phyloP scores from a whole-genome alignment of 331 rosid species.

The Phaseolus coccineus region DNA sequence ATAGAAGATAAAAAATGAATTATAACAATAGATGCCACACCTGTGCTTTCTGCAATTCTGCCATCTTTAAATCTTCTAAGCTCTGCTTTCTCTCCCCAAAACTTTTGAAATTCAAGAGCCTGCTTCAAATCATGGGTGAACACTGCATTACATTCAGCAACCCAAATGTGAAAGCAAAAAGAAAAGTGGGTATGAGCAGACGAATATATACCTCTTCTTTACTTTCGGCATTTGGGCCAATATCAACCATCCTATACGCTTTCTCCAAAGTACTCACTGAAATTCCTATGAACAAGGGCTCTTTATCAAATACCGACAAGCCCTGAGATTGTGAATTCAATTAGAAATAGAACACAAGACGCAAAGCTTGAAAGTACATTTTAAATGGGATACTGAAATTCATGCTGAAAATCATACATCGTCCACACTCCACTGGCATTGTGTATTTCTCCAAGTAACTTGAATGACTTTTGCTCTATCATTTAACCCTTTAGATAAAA shows the following conservation, averaged over 20 bases:
- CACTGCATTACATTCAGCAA: slow-evolving; percentile 38
- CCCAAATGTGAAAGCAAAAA: slow-evolving; percentile 21
- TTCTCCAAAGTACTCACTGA: slow-evolving; percentile 77
- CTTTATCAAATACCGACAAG: slow-evolving; percentile 68
- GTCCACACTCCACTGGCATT: slow-evolving; percentile 65
- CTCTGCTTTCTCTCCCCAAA: slow-evolving; percentile 96
- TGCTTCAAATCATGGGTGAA: slow-evolving; percentile 45
- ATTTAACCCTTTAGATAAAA: slow-evolving; percentile 74
- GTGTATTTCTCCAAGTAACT: slow-evolving; percentile 77
- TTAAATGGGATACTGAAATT: slow-evolving; percentile 40
- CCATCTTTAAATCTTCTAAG: slow-evolving; percentile 97
- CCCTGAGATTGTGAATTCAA: slow-evolving; percentile 63
- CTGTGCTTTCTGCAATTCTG: slow-evolving; percentile 93
- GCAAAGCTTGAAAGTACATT: slow-evolving; percentile 26
- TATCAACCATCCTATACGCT: slow-evolving; percentile 86
- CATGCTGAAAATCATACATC: slow-evolving; percentile 63
- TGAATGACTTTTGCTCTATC: slow-evolving; percentile 82
- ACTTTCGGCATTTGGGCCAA: slow-evolving; percentile 89
- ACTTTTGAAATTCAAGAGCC: slow-evolving; percentile 78
- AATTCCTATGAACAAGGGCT: slow-evolving; percentile 81
- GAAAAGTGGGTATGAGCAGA: slow-evolving; percentile 14
- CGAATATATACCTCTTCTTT: slow-evolving; percentile 80
- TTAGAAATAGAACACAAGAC: slow-evolving; percentile 46
- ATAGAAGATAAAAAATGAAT: slow-evolving; percentile 39
- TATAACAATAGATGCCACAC: slow-evolving; percentile 48